A percentile compares a stretch with the other conserved stretches of the same genome.
These are phyloP conservation scores for Mycena epipterygia DNA, from an alignment of 768 basidiomycete genomes.

Conservation along the genomic window DNA sequence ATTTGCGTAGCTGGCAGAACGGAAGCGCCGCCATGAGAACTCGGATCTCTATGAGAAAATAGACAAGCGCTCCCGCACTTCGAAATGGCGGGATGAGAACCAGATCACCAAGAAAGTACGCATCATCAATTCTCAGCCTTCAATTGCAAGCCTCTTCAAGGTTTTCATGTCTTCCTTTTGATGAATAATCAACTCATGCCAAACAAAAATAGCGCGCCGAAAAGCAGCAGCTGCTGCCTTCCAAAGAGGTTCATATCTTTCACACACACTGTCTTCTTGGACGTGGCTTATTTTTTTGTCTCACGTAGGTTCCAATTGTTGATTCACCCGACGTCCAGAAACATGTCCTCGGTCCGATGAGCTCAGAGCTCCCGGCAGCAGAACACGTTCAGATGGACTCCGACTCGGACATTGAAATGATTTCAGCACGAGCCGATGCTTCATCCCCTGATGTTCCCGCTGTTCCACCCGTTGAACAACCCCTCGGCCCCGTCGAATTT, in stretches of 20 bases:
- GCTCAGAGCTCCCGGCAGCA: conserved; percentile 1
- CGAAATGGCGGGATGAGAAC: conserved; percentile 17
- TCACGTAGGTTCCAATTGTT: too few species aligned
- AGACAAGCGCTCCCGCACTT: conserved; percentile 16
- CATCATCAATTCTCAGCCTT: conserved; percentile 10
- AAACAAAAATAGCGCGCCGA: conserved; percentile 1
- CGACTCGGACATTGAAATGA: conserved; percentile 21
- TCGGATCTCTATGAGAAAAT: conserved; percentile 18
- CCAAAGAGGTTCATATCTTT: too few species aligned
- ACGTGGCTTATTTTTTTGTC: too few species aligned
- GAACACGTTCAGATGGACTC: conserved; percentile 8
- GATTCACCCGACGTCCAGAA: too few species aligned
- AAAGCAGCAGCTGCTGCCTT: too few species aligned
- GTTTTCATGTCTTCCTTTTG: conserved; percentile 2
- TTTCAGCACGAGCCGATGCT: neutral
- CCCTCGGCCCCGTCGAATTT: neutral
- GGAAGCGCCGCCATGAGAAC: conserved; percentile 16
- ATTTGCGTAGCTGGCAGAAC: conserved; percentile 3
- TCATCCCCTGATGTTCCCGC: too few species aligned
- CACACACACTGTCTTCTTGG: too few species aligned
- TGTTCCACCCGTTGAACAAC: neutral
- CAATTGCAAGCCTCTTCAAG: conserved; percentile 17
- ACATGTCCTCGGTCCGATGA: too few species aligned
- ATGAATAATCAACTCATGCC: conserved; percentile 5
- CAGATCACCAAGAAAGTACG: conserved; percentile 17